Percentiles rank a stretch among this genome's conserved stretches.
Evolutionary conservation across 1,284 basidiomycete genomes (phyloP).

Genomic region (Stereum hirsutum): DNA sequence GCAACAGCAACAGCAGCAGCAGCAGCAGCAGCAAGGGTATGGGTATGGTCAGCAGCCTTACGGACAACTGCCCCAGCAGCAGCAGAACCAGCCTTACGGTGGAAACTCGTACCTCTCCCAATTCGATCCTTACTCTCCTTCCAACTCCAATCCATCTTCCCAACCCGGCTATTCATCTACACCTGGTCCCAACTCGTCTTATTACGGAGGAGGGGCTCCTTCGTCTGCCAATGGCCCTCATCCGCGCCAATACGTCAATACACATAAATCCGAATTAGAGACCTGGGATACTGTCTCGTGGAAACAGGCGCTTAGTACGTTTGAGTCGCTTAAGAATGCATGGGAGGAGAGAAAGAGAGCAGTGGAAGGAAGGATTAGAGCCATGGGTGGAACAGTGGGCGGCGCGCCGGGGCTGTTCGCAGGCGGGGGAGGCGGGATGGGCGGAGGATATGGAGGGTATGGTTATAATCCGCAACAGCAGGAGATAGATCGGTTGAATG

Average conservation of each 20-base stretch:
- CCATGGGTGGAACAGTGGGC: slow-evolving; percentile 12
- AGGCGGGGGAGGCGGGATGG: slow-evolving; percentile 14
- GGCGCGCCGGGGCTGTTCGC: slow-evolving; percentile 19
- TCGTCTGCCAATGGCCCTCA: slow-evolving; percentile 17
- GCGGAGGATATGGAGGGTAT: slow-evolving; percentile 15
- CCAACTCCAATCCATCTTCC: background rate
- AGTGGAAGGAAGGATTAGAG: slow-evolving; percentile 20
- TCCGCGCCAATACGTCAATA: slow-evolving; percentile 25
- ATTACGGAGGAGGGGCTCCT: background rate
- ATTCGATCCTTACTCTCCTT: slow-evolving; percentile 24
- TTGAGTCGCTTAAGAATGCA: slow-evolving; percentile 24
- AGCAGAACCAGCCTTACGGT: slow-evolving; percentile 17
- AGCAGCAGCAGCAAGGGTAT: slow-evolving; percentile 13
- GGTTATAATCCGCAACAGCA: slow-evolving; percentile 17
- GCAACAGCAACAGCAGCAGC: slow-evolving; percentile 15
- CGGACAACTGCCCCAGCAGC: slow-evolving; percentile 17
- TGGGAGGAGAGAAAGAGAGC: slow-evolving; percentile 23
- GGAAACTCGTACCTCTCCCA: slow-evolving; percentile 20
- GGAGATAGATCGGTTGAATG: slow-evolving; percentile 22
- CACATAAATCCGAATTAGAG: slow-evolving; percentile 28
- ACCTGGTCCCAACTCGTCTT: background rate
- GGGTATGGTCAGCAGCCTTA: slow-evolving; percentile 13
- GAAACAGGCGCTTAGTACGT: slow-evolving; percentile 25
- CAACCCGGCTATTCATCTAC: background rate
- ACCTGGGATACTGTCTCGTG: slow-evolving; percentile 27